Evolutionary conservation across 495 filamentous ascomycete genomes (phyloP), one percentile per base, ranked within the genome.

Genomic region (Hypoxylon fragiforme): DNA sequence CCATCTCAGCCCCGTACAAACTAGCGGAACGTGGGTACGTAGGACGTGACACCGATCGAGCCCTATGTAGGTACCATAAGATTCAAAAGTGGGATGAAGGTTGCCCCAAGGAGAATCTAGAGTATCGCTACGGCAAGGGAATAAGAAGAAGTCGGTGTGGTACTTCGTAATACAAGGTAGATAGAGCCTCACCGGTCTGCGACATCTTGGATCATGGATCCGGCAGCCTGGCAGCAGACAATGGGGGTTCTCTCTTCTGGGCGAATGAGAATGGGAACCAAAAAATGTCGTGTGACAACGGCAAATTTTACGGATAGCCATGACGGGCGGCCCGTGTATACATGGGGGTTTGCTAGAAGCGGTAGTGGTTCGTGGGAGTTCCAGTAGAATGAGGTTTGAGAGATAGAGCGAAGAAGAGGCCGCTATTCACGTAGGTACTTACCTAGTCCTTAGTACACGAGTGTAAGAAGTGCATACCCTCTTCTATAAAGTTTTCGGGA

Each of bases 131-230:
- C 49, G 12, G 6, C 5, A 34, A 12, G 31, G 31, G 31, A 34
- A 7, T 12, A 3, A 12, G 1, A 31, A 19, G 38, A 44, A 15
- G 3, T 5, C 39, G 28, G 36, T 19, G 34, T 2, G 16, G 40
- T 7, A 28, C 20, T 21, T 39, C 20, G 15, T n/a, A 18, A 44
- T 60, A 45, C 40, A 54, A 42, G 57, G 45, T 34, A 21, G 12
- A 50, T 50, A 7, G 15, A 50, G 57, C 34, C 44, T 50, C 28
- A 37, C 55, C 9, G 34, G 50, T n/a, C 22, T 28, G 13, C 24
- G 21, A 24, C 19, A n/a, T 31, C 31, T n/a, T n/a, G n/a, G 44
- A 43, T 7, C 32, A 7, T 36, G 37, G 1, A 15, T 30, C 12
- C 2, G 48, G 38, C 12, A 38, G 26, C 20, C 42, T 30, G 18